Evolutionary conservation across 345 rosid genomes (phyloP).

Genomic region (Cardiospermum halicacabum): DNA sequence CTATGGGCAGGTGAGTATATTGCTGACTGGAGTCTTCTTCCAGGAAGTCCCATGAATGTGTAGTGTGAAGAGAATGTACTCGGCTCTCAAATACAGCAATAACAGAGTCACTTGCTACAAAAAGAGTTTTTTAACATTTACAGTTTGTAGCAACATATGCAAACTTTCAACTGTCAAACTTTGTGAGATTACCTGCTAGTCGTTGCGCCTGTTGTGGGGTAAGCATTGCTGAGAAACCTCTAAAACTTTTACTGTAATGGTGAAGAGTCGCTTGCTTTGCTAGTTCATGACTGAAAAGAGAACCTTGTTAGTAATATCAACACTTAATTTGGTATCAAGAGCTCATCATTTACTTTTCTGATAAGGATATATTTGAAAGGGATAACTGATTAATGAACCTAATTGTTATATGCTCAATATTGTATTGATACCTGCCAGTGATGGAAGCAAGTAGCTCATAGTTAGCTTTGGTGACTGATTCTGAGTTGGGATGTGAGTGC

Average conservation of each 20-base stretch:
- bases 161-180: no score
- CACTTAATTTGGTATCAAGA: not conserved
- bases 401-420: not conserved
- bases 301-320: not conserved
- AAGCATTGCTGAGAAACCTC: constrained; percentile 49
- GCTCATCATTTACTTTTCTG: not conserved
- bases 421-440: constrained; percentile 25
- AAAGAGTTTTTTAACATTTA: no score
- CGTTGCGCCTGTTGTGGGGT: constrained; percentile 36
- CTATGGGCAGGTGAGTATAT: constrained; percentile 15
- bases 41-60: constrained; percentile 49
- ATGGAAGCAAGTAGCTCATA: constrained; percentile 37
- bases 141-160: no score
- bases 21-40: constrained; percentile 24
- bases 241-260: constrained; percentile 48
- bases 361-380: not conserved
- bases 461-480: constrained; percentile 41
- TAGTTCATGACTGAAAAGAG: constrained; percentile 25
- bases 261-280: constrained; percentile 32
- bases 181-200: constrained; percentile 22
- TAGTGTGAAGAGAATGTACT: constrained; percentile 36
- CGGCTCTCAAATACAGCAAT: constrained; percentile 42
- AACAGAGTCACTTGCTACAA: constrained; percentile 28
- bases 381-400: not conserved
- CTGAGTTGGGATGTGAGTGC: constrained; percentile 35